These are phyloP conservation scores for Pyronema omphalodes DNA, from an alignment of 495 filamentous ascomycete species.

Conservation along the genomic window DNA sequence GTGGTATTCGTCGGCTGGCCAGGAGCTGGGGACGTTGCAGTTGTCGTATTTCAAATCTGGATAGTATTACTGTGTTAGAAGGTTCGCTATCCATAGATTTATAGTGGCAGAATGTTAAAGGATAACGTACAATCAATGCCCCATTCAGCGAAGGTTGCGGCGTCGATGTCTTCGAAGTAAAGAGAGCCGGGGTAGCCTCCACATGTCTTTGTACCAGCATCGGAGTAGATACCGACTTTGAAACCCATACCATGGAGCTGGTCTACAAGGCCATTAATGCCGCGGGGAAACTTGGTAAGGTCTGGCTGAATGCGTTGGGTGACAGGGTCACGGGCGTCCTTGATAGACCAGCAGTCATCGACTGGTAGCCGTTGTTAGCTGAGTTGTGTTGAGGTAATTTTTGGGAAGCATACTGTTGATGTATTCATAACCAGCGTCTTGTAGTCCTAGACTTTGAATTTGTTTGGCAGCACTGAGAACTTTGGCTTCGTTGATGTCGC, in stretches of 20 bases:
- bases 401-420: conserved; percentile 24
- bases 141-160: conserved; percentile 42
- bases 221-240: conserved; percentile 46
- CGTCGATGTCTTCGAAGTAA: conserved; percentile 44
- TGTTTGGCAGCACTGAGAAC: conserved; percentile 35
- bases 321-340: conserved; percentile 30
- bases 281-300: conserved; percentile 39
- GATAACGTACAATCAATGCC: conserved; percentile 38
- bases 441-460: conserved; percentile 35
- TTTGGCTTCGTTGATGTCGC: conserved; percentile 35
- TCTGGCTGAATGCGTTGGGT: conserved; percentile 37
- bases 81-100: not conserved
- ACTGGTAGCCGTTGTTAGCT: conserved; percentile 22
- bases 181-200: conserved; percentile 42
- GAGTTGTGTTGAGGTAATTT: not conserved
- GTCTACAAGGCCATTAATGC: conserved; percentile 38
- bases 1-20: conserved; percentile 14
- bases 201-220: conserved; percentile 44
- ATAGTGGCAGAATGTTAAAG: not conserved
- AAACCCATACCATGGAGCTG: conserved; percentile 40
- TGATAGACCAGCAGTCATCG: conserved; percentile 47
- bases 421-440: conserved; percentile 49
- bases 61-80: no score
- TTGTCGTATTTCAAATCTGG: conserved; percentile 56
- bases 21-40: conserved; percentile 30